Conservation (phyloP, 148 eudicot species). For the Oxyria digyna region DNA sequence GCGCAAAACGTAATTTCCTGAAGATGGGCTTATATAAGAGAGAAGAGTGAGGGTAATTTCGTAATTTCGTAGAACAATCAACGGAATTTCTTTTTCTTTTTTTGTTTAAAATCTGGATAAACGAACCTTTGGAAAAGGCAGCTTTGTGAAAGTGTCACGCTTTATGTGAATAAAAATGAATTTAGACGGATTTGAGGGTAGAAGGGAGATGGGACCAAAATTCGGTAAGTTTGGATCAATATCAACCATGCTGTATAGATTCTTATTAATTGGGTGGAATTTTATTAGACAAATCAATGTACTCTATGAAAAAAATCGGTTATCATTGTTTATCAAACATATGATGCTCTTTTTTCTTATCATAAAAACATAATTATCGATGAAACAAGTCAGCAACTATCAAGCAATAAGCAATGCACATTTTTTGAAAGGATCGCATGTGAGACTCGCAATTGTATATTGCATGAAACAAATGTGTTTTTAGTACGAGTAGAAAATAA, state of each 20-base stretch:
- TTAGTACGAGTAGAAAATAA: too few species aligned
- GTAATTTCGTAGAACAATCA: neutral
- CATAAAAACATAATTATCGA: too few species aligned
- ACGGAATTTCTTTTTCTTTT: neutral
- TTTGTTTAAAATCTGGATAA: neutral
- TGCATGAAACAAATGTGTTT: too few species aligned
- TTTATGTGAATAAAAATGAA: neutral
- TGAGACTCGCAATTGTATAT: too few species aligned
- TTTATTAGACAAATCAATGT: too few species aligned
- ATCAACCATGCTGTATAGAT: neutral
- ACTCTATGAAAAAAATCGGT: too few species aligned
- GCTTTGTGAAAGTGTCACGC: neutral
- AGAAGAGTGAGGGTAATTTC: neutral
- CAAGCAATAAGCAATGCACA: too few species aligned
- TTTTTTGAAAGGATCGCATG: too few species aligned
- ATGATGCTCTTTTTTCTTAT: too few species aligned
- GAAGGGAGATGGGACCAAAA: neutral
- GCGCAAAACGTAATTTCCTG: neutral
- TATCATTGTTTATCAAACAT: too few species aligned
- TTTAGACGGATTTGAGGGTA: neutral
- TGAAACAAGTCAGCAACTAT: too few species aligned
- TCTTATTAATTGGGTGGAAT: too few species aligned
- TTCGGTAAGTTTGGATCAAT: neutral
- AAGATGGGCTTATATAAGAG: neutral
- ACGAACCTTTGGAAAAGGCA: neutral